phyloP scores from a whole-genome alignment of 2,329 filamentous ascomycete genomes.

The Juglanconis sp. region DNA sequence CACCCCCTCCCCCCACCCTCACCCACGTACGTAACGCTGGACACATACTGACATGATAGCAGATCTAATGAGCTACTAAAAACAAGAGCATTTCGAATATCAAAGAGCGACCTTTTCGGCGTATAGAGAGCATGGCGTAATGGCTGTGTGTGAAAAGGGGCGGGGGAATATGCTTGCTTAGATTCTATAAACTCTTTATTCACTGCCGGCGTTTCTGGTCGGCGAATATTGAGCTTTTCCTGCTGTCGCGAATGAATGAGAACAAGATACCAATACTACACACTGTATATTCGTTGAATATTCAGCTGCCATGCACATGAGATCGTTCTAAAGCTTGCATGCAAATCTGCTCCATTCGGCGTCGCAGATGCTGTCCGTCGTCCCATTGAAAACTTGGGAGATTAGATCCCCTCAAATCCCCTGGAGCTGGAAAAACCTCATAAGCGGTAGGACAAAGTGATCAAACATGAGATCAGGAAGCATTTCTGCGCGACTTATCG shows the following conservation, averaged over 20 bases:
- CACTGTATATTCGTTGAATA: not conserved
- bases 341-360: no score
- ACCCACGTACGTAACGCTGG: not conserved
- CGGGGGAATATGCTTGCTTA: not conserved
- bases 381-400: no score
- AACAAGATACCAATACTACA: not conserved
- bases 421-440: no score
- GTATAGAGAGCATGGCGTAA: not conserved
- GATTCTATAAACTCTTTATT: not conserved
- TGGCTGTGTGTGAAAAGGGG: not conserved
- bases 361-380: no score
- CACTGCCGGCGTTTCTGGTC: not conserved
- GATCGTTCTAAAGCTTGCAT: no score
- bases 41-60: constrained; percentile 6
- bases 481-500: not conserved
- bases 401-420: no score
- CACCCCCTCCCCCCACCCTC: no score
- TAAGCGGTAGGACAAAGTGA: no score
- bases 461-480: not conserved
- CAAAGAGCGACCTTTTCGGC: not conserved
- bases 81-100: not conserved
- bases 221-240: not conserved
- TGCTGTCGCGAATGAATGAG: not conserved
- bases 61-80: constrained; percentile 36
- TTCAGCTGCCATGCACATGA: not conserved